phyloP scores from a whole-genome alignment of 1,139 yeast genomes.

The Sugiyamaella novakii region DNA sequence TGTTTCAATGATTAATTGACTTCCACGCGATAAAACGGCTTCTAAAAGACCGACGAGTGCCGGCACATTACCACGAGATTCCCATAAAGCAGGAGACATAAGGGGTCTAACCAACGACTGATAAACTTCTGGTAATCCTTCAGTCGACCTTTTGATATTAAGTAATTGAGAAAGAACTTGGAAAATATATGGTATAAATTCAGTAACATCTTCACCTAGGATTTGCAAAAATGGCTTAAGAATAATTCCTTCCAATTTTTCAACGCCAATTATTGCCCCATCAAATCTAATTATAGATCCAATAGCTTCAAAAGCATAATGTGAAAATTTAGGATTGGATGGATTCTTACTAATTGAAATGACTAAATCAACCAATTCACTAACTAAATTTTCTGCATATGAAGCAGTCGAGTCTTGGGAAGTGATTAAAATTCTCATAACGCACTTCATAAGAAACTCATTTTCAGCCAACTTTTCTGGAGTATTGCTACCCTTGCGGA shows the following conservation, averaged over 20 bases:
- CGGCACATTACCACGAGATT: conserved; percentile 87
- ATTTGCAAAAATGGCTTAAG: conserved; percentile 70
- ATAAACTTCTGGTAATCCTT: conserved; percentile 62
- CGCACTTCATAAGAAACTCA: conserved; percentile 85
- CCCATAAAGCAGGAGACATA: conserved; percentile 90
- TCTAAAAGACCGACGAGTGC: conserved; percentile 81
- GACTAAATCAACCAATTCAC: conserved; percentile 70
- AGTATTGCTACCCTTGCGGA: conserved; percentile 58
- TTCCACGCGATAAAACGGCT: conserved; percentile 67
- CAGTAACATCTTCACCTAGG: conserved; percentile 84
- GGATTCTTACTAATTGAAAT: conserved; percentile 81
- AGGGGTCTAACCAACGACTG: conserved; percentile 74
- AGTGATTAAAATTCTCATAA: conserved; percentile 80
- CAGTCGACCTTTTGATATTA: conserved; percentile 29
- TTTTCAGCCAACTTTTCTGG: conserved; percentile 96
- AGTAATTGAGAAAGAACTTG: conserved; percentile 81
- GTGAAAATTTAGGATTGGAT: conserved; percentile 91
- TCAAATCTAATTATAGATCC: conserved; percentile 70
- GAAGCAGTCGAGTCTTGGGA: conserved; percentile 65
- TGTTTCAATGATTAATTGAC: conserved; percentile 41
- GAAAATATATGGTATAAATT: conserved; percentile 89
- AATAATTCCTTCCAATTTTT: conserved; percentile 53
- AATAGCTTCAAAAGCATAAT: conserved; percentile 85
- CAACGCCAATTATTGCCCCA: conserved; percentile 41
- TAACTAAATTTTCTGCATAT: conserved; percentile 45